A percentile compares a stretch with the other conserved stretches of the same genome.
phyloP scores from a whole-genome alignment of 2,329 filamentous ascomycete genomes.

The Apiospora aurea region DNA sequence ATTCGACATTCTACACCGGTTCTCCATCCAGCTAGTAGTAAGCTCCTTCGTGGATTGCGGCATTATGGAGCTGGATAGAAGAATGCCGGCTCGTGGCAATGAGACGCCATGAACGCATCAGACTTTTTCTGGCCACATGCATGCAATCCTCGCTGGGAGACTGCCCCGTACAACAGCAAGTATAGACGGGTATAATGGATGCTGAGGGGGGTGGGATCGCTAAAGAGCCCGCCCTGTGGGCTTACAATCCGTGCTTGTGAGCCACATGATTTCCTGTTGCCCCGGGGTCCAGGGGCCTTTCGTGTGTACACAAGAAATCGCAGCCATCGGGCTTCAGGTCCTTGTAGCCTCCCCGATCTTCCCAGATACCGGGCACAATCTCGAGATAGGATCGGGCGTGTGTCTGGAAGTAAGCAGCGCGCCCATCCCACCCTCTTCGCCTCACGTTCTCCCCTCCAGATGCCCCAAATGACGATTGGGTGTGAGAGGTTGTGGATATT shows the following conservation, averaged over 20 bases:
- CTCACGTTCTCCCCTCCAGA: neutral
- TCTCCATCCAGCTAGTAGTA: constrained; percentile 4
- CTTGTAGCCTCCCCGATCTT: neutral
- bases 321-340: neutral
- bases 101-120: neutral
- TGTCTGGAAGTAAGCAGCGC: neutral
- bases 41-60: neutral
- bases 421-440: neutral
- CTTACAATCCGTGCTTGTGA: neutral
- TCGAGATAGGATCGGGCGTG: neutral
- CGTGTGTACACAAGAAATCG: neutral
- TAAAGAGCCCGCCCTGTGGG: neutral
- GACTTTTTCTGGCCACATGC: neutral
- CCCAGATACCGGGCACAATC: neutral
- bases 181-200: neutral
- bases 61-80: neutral
- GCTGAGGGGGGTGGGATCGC: neutral
- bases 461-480: neutral
- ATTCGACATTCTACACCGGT: constrained; percentile 4
- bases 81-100: neutral
- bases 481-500: neutral
- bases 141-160: neutral
- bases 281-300: neutral
- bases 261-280: neutral
- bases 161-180: neutral